Percentiles rank a stretch among this genome's conserved stretches.
Conservation (phyloP, 2,329 filamentous ascomycete species). For the Zymoseptoria pseudotritici region DNA sequence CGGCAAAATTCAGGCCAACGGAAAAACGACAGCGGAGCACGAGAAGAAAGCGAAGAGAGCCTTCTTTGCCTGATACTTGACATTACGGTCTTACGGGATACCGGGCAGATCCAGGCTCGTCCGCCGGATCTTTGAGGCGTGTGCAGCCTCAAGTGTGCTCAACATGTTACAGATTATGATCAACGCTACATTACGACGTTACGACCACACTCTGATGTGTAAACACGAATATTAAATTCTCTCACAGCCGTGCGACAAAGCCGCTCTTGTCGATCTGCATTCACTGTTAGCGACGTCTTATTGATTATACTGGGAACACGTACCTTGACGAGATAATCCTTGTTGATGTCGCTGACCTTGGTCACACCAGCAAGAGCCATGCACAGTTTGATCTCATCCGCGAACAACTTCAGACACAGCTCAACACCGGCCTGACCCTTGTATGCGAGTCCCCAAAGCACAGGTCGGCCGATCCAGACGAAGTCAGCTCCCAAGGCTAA, state of each 20-base stretch:
- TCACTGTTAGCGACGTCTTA: neutral
- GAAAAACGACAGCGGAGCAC: conserved; percentile 3
- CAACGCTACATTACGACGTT: neutral
- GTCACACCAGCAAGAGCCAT: conserved; percentile 35
- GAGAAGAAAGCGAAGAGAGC: conserved; percentile 23
- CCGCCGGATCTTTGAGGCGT: too few species aligned
- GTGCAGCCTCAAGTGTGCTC: neutral
- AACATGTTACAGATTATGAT: neutral
- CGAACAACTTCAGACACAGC: conserved; percentile 38
- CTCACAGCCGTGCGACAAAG: conserved; percentile 22
- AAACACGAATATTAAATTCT: neutral
- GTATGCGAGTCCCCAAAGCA: conserved; percentile 44
- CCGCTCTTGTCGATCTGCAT: conserved; percentile 24
- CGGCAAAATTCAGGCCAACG: conserved; percentile 10
- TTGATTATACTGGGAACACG: conserved; percentile 22
- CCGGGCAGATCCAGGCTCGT: too few species aligned
- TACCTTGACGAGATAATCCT: conserved; percentile 36
- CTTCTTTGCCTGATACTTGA: conserved; percentile 19
- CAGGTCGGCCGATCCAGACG: conserved; percentile 42
- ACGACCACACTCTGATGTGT: neutral
- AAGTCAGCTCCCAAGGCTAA: conserved; percentile 46
- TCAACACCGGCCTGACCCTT: conserved; percentile 33
- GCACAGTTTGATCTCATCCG: conserved; percentile 33
- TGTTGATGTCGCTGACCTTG: conserved; percentile 31
- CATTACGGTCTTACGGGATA: too few species aligned